Conservation (phyloP, 257 asterid genomes). For the Salvia miltiorrhiza region DNA sequence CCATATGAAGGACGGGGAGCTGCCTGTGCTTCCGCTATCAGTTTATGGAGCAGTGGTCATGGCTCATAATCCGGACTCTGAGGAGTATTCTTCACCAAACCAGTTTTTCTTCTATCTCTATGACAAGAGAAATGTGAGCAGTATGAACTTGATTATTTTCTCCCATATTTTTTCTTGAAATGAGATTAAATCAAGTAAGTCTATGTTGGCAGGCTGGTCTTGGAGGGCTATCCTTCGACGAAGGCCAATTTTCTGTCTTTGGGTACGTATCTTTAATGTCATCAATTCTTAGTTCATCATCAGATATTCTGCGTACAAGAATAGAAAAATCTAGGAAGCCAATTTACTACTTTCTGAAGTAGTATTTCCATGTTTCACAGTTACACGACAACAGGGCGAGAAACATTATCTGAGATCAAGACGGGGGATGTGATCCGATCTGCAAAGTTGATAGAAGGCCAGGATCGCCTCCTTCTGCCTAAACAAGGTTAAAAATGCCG, state of each 20-base stretch:
- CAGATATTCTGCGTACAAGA: too few species aligned
- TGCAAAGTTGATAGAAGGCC: conserved; percentile 82
- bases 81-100: conserved; percentile 88
- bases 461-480: conserved; percentile 75
- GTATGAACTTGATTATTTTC: background rate
- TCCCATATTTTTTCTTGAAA: background rate
- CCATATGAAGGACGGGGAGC: conserved; percentile 76
- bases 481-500: conserved; percentile 29
- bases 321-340: background rate
- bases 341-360: background rate
- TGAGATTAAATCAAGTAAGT: background rate
- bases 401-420: conserved; percentile 65
- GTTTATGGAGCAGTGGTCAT: conserved; percentile 93
- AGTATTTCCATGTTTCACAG: conserved; percentile 34
- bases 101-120: conserved; percentile 97
- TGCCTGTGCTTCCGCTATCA: conserved; percentile 92
- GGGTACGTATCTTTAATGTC: conserved; percentile 46
- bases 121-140: conserved; percentile 87
- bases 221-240: conserved; percentile 93
- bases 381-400: conserved; percentile 68
- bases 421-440: conserved; percentile 80
- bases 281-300: background rate
- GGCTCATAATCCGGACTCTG: conserved; percentile 83
- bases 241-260: conserved; percentile 91
- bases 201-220: conserved; percentile 68